Evolutionary conservation across 768 basidiomycete species (phyloP).

Genomic region (Mycena metata): DNA sequence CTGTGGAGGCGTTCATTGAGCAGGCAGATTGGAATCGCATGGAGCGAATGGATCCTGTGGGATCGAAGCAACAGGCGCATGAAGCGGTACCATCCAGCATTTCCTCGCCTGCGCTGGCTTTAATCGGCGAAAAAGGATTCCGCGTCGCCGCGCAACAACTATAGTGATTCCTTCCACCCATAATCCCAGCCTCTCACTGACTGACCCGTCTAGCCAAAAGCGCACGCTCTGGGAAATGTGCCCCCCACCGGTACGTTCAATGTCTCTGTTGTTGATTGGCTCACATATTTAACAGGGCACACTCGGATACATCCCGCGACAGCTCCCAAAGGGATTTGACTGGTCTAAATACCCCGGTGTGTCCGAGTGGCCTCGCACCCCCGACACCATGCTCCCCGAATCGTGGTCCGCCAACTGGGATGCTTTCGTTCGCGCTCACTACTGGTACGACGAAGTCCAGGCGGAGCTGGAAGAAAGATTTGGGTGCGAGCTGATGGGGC

Average conservation of each 20-base stretch:
- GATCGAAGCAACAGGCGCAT: background rate
- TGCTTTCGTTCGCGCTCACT: background rate
- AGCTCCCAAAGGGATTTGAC: background rate
- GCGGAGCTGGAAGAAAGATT: background rate
- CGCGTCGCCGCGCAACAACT: background rate
- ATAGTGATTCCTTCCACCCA: background rate
- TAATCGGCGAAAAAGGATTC: background rate
- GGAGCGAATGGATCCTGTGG: background rate
- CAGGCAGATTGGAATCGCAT: background rate
- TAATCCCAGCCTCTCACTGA: background rate
- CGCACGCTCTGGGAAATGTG: conserved; percentile 15
- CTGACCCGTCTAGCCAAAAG: background rate
- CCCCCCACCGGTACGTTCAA: conserved; percentile 11
- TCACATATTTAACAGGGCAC: background rate
- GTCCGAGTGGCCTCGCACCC: conserved; percentile 5
- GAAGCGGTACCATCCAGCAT: background rate
- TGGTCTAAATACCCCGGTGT: background rate
- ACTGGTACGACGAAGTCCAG: conserved; percentile 2
- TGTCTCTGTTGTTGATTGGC: background rate
- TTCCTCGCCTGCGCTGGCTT: background rate
- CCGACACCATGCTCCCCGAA: conserved; percentile 13
- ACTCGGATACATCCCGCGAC: background rate
- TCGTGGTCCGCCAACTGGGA: conserved; percentile 12
- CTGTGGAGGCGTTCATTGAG: conserved; percentile 2
- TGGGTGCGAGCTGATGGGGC: background rate